These are phyloP conservation scores for Canavalia ensiformis DNA, from an alignment of 306 rosid genomes.

Conservation along the genomic window DNA sequence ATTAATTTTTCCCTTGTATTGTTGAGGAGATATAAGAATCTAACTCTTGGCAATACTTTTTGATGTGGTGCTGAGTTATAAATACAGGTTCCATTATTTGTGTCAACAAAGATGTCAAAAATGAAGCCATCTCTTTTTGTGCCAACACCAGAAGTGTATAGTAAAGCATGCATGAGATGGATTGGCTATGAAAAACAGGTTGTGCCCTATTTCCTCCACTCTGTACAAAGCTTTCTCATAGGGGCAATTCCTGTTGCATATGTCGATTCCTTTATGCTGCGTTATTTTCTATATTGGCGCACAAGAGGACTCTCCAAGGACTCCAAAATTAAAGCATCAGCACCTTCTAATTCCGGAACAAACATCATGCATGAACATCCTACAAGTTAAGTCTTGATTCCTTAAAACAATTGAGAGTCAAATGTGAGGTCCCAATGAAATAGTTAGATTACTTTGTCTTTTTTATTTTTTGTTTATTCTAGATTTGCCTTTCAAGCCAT, in stretches of 20 bases:
- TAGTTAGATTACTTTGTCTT: not conserved
- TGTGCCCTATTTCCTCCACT: conserved; percentile 69
- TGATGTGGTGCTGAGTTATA: not conserved
- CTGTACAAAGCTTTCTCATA: conserved; percentile 57
- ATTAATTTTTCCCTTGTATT: not conserved
- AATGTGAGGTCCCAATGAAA: not conserved
- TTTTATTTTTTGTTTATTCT: not conserved
- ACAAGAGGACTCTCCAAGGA: conserved; percentile 42
- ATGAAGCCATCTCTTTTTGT: conserved; percentile 61
- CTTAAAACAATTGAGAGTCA: not conserved
- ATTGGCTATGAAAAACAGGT: conserved; percentile 61
- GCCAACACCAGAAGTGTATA: conserved; percentile 59
- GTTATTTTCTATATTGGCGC: conserved; percentile 36
- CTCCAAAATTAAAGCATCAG: conserved; percentile 26
- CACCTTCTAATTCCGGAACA: conserved; percentile 18
- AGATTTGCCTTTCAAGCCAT: not conserved
- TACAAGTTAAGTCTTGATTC: not conserved
- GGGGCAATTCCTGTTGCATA: conserved; percentile 43
- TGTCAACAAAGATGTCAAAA: conserved; percentile 72
- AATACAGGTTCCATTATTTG: conserved; percentile 71
- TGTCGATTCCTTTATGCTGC: conserved; percentile 43
- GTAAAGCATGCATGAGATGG: conserved; percentile 50
- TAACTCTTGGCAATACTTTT: not conserved
- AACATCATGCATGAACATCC: not conserved
- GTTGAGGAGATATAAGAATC: not conserved